Percentiles rank a stretch among this genome's conserved stretches.
These are phyloP conservation scores for Bisporella sp. DNA, from an alignment of 2,329 filamentous ascomycete species.

Conservation along the genomic window DNA sequence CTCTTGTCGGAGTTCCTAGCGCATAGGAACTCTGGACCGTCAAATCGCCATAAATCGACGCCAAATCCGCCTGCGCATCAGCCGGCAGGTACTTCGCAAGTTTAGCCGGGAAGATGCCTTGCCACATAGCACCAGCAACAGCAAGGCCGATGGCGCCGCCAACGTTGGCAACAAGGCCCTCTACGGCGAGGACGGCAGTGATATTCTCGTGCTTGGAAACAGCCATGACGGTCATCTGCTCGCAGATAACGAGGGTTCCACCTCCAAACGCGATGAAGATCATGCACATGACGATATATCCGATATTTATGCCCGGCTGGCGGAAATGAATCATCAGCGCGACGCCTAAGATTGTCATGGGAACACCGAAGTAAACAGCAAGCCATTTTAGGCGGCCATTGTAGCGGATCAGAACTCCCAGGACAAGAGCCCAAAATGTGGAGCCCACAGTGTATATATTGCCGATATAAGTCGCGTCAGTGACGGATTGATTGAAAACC, in stretches of 20 bases:
- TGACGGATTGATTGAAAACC: constrained; percentile 40
- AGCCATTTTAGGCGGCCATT: constrained; percentile 44
- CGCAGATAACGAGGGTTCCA: constrained; percentile 48
- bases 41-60: constrained; percentile 44
- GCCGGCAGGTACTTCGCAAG: constrained; percentile 36
- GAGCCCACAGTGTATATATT: constrained; percentile 44
- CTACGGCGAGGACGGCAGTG: constrained; percentile 54
- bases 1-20: constrained; percentile 38
- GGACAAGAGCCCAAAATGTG: constrained; percentile 38
- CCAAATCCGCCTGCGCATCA: constrained; percentile 3
- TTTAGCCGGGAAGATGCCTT: constrained; percentile 39
- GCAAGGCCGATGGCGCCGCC: constrained; percentile 53
- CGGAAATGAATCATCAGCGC: constrained; percentile 51
- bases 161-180: constrained; percentile 52
- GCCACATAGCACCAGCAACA: constrained; percentile 60
- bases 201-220: constrained; percentile 41
- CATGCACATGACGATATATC: constrained; percentile 49
- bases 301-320: constrained; percentile 39
- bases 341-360: constrained; percentile 20
- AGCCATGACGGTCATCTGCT: constrained; percentile 54
- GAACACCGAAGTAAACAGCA: constrained; percentile 37
- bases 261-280: constrained; percentile 51
- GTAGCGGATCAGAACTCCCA: constrained; percentile 40
- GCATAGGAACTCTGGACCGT: constrained; percentile 46
- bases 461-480: constrained; percentile 40